Evolutionary conservation across 2,329 filamentous ascomycete genomes (phyloP).

Genomic region (Trichocomaceae sp.): DNA sequence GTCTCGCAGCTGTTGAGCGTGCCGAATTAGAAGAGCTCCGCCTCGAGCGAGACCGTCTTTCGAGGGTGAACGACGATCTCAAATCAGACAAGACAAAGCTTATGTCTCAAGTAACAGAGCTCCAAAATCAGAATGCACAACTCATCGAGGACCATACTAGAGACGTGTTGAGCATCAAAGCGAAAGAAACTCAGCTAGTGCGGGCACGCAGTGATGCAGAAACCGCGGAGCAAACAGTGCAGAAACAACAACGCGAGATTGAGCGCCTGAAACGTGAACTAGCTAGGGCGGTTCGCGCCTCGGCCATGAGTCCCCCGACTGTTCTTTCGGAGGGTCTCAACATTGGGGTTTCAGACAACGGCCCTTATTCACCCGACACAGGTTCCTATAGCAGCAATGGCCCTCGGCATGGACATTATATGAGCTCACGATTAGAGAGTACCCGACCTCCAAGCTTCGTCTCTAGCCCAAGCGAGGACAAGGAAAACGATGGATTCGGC

Average conservation of each 20-base stretch:
- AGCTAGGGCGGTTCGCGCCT: slow-evolving; percentile 41
- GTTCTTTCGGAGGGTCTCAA: slow-evolving; percentile 48
- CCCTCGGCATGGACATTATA: slow-evolving; percentile 30
- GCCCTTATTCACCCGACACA: slow-evolving; percentile 36
- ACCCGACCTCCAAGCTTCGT: slow-evolving; percentile 36
- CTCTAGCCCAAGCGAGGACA: slow-evolving; percentile 62
- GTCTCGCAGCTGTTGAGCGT: slow-evolving; percentile 70
- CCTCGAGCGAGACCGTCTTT: slow-evolving; percentile 70
- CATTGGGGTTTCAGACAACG: slow-evolving; percentile 45
- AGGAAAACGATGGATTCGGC: slow-evolving; percentile 55
- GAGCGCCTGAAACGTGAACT: slow-evolving; percentile 88
- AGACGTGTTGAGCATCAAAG: slow-evolving; percentile 92
- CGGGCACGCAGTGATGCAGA: slow-evolving; percentile 86
- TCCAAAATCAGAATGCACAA: slow-evolving; percentile 94
- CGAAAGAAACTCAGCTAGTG: slow-evolving; percentile 95
- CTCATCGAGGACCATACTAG: slow-evolving; percentile 95
- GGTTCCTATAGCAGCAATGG: slow-evolving; percentile 23
- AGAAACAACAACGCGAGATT: slow-evolving; percentile 77
- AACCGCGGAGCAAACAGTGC: slow-evolving; percentile 76
- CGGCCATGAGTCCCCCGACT: slow-evolving; percentile 33
- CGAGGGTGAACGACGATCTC: slow-evolving; percentile 69
- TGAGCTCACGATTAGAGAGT: slow-evolving; percentile 36
- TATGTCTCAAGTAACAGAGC: slow-evolving; percentile 79
- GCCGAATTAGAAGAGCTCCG: slow-evolving; percentile 90
- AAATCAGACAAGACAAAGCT: slow-evolving; percentile 75